These are phyloP conservation scores for Tremella fuciformis DNA, from an alignment of 768 basidiomycete species.

Conservation along the genomic window DNA sequence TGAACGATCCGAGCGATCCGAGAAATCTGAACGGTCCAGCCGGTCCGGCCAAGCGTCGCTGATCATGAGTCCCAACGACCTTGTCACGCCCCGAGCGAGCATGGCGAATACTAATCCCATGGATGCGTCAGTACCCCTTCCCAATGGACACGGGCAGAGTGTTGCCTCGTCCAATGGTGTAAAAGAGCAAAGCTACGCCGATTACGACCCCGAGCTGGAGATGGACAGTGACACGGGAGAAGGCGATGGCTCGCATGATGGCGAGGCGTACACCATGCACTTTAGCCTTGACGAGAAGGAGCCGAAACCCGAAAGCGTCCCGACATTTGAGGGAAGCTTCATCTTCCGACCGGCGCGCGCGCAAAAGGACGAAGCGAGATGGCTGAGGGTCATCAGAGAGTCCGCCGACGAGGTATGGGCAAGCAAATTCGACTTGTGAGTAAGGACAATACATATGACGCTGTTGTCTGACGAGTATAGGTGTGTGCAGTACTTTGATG, in stretches of 20 bases:
- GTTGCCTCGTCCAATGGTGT: too few relatives aligned
- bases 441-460: not conserved
- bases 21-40: too few relatives aligned
- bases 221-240: constrained; percentile 35
- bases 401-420: constrained; percentile 69
- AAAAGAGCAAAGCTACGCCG: constrained; percentile 24
- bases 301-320: constrained; percentile 17
- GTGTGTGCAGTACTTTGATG: constrained; percentile 90
- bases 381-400: constrained; percentile 87
- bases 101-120: too few relatives aligned
- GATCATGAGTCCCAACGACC: too few relatives aligned
- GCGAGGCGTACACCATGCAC: constrained; percentile 27
- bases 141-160: too few relatives aligned
- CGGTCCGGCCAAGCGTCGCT: too few relatives aligned
- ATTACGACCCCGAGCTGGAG: constrained; percentile 34
- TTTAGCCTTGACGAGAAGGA: constrained; percentile 57
- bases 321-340: constrained; percentile 52
- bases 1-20: too few relatives aligned
- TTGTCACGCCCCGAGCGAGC: too few relatives aligned
- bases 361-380: constrained; percentile 70
- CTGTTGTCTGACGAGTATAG: constrained; percentile 52
- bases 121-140: too few relatives aligned
- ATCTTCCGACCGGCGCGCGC: constrained; percentile 80
- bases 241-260: constrained; percentile 15
- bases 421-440: constrained; percentile 72